phyloP scores from a whole-genome alignment of 768 basidiomycete species.

The Xerocomellus chrysenteron region DNA sequence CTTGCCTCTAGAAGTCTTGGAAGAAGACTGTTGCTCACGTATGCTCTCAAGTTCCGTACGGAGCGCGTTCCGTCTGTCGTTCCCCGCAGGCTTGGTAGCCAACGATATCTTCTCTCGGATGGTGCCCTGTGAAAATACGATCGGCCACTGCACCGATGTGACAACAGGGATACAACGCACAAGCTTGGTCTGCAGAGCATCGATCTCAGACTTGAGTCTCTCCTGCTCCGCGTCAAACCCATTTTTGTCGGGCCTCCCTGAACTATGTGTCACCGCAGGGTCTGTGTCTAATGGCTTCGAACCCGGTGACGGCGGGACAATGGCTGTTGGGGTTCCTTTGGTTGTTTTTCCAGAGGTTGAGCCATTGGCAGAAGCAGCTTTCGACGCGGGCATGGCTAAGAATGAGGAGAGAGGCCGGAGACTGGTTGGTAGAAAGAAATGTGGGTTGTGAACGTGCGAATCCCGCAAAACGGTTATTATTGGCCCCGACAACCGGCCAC shows the following conservation, averaged over 20 bases:
- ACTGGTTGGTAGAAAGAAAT: constrained; percentile 28
- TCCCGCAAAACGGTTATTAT: neutral
- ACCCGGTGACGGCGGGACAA: constrained; percentile 28
- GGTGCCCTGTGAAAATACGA: constrained; percentile 45
- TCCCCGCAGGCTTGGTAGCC: constrained; percentile 57
- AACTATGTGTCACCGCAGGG: constrained; percentile 22
- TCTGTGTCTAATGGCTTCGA: constrained; percentile 21
- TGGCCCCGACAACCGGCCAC: neutral
- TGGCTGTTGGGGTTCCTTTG: constrained; percentile 26
- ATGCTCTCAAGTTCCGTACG: constrained; percentile 80
- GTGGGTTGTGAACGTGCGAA: constrained; percentile 25
- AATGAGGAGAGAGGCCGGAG: constrained; percentile 4
- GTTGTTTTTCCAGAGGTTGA: constrained; percentile 34
- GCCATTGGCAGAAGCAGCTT: constrained; percentile 54
- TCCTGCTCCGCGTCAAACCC: constrained; percentile 85
- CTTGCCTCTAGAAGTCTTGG: constrained; percentile 69
- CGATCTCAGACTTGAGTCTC: constrained; percentile 79
- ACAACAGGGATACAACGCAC: constrained; percentile 47
- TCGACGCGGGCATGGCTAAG: constrained; percentile 40
- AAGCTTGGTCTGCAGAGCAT: constrained; percentile 72
- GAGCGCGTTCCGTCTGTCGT: constrained; percentile 70
- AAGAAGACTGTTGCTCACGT: constrained; percentile 73
- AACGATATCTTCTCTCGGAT: constrained; percentile 75
- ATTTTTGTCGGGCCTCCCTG: constrained; percentile 81
- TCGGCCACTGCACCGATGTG: neutral